Conservation (phyloP, 1,139 yeast species). For the Debaryomycetaceae sp. region DNA sequence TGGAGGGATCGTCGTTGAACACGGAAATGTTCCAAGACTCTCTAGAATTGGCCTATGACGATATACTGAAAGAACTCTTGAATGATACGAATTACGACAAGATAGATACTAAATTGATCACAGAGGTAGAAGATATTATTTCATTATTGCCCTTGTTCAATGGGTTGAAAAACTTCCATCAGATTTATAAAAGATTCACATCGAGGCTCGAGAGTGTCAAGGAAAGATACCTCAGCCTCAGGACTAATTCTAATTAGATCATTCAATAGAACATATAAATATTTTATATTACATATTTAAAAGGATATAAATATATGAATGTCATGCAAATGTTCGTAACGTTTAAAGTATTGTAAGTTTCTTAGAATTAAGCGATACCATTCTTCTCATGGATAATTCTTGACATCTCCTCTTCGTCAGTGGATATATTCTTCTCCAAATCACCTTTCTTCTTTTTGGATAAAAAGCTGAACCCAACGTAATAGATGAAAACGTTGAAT, state of each 20-base stretch:
- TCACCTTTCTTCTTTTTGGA: conserved; percentile 25
- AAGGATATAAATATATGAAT: background rate
- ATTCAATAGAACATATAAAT: background rate
- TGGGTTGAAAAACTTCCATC: conserved; percentile 46
- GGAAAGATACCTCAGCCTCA: background rate
- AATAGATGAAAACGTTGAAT: conserved; percentile 44
- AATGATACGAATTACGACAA: conserved; percentile 22
- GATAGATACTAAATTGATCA: conserved; percentile 25
- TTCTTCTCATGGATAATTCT: background rate
- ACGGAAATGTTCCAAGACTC: conserved; percentile 35
- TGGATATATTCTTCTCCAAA: conserved; percentile 16
- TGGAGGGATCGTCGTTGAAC: conserved; percentile 9
- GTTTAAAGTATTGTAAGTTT: background rate
- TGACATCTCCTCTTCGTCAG: background rate
- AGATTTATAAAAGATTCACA: conserved; percentile 45
- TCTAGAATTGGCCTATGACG: conserved; percentile 36
- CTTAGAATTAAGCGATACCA: background rate
- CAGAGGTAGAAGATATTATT: conserved; percentile 42
- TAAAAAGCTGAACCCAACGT: conserved; percentile 47
- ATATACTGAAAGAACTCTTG: conserved; percentile 36
- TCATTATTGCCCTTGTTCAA: conserved; percentile 50
- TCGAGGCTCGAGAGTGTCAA: background rate
- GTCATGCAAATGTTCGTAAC: background rate
- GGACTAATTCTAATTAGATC: background rate
- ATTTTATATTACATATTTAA: background rate